Conservation (phyloP, 1,139 yeast species). For the Debaryomyces coudertii region DNA sequence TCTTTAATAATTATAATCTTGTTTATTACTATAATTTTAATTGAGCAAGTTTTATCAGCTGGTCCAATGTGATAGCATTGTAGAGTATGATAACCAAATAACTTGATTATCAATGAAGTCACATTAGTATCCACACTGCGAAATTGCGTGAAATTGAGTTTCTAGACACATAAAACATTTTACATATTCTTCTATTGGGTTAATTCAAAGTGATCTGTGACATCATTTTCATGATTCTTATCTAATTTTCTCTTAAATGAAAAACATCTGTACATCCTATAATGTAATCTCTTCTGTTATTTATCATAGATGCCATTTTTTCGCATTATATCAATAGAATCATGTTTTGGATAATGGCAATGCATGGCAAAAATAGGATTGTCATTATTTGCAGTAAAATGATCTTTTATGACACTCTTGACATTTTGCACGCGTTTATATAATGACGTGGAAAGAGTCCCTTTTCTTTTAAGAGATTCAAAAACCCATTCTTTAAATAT, state of each 20-base stretch:
- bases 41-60: too few relatives aligned
- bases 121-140: constrained; percentile 25
- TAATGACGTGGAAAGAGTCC: background rate
- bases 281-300: constrained; percentile 28
- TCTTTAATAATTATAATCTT: too few relatives aligned
- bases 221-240: background rate
- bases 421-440: constrained; percentile 5
- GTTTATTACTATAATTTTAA: too few relatives aligned
- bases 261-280: constrained; percentile 34
- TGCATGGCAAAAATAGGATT: constrained; percentile 14
- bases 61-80: background rate
- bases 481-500: constrained; percentile 19
- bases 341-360: constrained; percentile 4
- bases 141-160: constrained; percentile 32
- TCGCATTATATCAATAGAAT: constrained; percentile 21
- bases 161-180: constrained; percentile 30
- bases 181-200: constrained; percentile 40
- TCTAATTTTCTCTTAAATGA: constrained; percentile 19
- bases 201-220: constrained; percentile 33
- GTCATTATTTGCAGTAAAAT: background rate
- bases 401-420: background rate
- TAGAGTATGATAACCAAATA: constrained; percentile 22
- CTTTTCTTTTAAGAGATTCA: background rate
- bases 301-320: constrained; percentile 33
- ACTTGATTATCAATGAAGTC: constrained; percentile 34